phyloP scores from a whole-genome alignment of 1,139 yeast species.

The Pichia sp. region DNA sequence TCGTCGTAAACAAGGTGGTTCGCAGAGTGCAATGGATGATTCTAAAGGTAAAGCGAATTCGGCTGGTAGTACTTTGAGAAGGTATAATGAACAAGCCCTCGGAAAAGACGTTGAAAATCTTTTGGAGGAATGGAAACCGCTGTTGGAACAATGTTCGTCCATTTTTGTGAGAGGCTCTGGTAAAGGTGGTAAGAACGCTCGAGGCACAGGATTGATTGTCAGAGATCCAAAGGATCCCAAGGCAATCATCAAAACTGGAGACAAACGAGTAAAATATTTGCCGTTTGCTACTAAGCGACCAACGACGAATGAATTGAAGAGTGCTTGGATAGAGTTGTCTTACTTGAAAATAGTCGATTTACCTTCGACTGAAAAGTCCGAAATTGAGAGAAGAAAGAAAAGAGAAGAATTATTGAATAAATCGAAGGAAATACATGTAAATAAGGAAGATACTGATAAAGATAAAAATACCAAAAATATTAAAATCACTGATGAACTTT shows the following conservation, averaged over 20 bases:
- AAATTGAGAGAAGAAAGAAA: constrained; percentile 24
- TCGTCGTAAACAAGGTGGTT: constrained; percentile 95
- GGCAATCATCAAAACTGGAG: constrained; percentile 38
- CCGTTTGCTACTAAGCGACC: constrained; percentile 93
- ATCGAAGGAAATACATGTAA: constrained; percentile 14
- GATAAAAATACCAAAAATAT: constrained; percentile 24
- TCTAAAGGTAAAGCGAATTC: constrained; percentile 94
- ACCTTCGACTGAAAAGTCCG: constrained; percentile 39
- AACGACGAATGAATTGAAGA: constrained; percentile 69
- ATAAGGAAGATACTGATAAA: constrained; percentile 7
- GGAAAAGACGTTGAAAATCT: constrained; percentile 67
- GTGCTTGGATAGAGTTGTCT: constrained; percentile 77
- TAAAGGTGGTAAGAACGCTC: constrained; percentile 24
- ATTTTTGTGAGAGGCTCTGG: constrained; percentile 87
- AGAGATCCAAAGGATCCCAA: constrained; percentile 37
- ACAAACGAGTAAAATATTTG: constrained; percentile 52
- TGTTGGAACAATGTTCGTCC: constrained; percentile 50
- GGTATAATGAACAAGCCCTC: constrained; percentile 83
- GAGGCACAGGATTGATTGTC: constrained; percentile 56
- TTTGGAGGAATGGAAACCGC: constrained; percentile 53
- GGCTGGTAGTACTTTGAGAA: constrained; percentile 86
- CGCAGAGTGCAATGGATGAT: constrained; percentile 89
- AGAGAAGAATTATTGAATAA: constrained; percentile 24
- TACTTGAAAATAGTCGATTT: constrained; percentile 47
- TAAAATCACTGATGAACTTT: constrained; percentile 40